phyloP scores from a whole-genome alignment of 257 asterid species.

The Solanum medicagineum region DNA sequence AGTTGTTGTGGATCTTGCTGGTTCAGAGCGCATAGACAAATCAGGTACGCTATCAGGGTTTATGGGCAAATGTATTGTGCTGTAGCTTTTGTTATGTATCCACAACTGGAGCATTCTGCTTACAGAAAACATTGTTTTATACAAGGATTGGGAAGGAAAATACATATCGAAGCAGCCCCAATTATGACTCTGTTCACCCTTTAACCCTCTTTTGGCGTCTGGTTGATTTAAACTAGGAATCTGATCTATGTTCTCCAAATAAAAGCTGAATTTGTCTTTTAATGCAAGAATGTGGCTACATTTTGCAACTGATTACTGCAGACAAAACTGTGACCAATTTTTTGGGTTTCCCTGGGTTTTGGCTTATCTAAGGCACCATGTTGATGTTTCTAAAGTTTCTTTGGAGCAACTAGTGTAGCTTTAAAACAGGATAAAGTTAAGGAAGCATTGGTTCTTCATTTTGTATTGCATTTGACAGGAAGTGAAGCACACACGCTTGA shows the following conservation, averaged over 20 bases:
- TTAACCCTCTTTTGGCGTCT: neutral
- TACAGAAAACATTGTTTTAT: neutral
- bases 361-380: neutral
- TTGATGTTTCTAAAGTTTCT: neutral
- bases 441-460: neutral
- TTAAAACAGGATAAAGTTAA: neutral
- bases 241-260: neutral
- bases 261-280: neutral
- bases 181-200: neutral
- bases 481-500: conserved; percentile 78
- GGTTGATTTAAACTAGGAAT: neutral
- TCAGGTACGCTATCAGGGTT: conserved; percentile 38
- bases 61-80: neutral
- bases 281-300: neutral
- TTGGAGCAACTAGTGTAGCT: neutral
- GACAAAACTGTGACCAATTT: neutral
- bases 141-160: too few relatives aligned
- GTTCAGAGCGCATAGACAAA: conserved; percentile 81
- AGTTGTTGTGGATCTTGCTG: conserved; percentile 87
- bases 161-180: too few relatives aligned
- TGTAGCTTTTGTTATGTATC: neutral
- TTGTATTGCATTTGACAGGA: conserved; percentile 29
- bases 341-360: neutral
- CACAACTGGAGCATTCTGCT: neutral
- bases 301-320: neutral